Base-by-base conservation (phyloP, 2,329 filamentous ascomycete species). In the Plenodomus biglobosus region DNA sequence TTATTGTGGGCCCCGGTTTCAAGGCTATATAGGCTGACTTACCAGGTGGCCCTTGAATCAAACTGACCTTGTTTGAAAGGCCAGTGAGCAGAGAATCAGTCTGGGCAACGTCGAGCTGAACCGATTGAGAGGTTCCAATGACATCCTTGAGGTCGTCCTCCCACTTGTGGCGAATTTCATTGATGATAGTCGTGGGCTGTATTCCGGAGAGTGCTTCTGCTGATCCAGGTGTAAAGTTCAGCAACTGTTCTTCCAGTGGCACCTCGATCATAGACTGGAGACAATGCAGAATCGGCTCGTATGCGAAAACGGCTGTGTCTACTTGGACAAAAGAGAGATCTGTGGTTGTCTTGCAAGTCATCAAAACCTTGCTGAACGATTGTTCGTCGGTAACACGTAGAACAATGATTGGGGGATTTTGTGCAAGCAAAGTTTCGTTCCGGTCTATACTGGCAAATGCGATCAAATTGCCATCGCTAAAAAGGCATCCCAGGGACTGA, bases 21-120 rank as follows among this genome's bases (percentile, higher is more conserved):
- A n/a, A n/a, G n/a, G n/a, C n/a, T n/a, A n/a, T n/a, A n/a, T n/a
- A 16, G 16, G 32, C 7, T n/a, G 18, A 41, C 45, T 27, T 74
- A 83, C 83, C 86, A 56, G 87, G 88, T 1, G 88, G 88, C 0
- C 87, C 87, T 72, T 90, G 86, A 1, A 91, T 86, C 0, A 85
- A 65, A 40, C 81, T 83, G 0, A 90, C 66, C 0, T 71, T 68
- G 7, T 78, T 78, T 0, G 64, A 71, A 0, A 91, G 57, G 0
- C 82, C 81, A 15, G 76, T 66, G 2, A 82, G 51, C 0, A 90
- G 62, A 1, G 85, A 85, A 0, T 73, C 56, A 0, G 77, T 69
- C 56, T 90, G 86, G 0, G 85, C 78, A 8, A 66, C 41, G 48
- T 84, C 81, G 0, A 84, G 66, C 2, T 55, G 46, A 2, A 80